Evolutionary conservation across 441 rosid genomes (phyloP).

Genomic region (Eutrema salsugineum): DNA sequence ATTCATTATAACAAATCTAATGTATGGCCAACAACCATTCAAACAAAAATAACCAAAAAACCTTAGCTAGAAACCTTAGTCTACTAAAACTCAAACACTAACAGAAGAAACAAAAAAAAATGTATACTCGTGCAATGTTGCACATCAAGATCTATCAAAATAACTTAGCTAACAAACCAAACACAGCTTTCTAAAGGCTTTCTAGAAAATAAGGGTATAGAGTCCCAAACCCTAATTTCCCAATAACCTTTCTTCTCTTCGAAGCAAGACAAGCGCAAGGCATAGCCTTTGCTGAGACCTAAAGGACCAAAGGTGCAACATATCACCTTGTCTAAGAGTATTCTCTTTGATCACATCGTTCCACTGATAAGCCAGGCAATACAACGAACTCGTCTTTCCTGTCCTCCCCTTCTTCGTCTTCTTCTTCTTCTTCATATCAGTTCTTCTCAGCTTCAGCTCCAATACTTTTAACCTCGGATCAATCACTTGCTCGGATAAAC

Average conservation of each 20-base stretch:
- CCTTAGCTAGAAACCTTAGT: not conserved
- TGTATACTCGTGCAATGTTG: no score
- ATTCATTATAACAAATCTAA: not conserved
- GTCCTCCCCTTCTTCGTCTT: not conserved
- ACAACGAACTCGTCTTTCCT: not conserved
- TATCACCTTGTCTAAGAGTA: not conserved
- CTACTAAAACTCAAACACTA: not conserved
- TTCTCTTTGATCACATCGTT: not conserved
- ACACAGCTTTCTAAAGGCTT: not conserved
- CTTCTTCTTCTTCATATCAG: not conserved
- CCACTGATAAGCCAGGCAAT: not conserved
- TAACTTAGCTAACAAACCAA: not conserved
- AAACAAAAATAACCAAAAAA: not conserved
- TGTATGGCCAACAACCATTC: not conserved
- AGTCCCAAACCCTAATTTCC: not conserved
- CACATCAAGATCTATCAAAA: not conserved
- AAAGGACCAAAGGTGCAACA: slow-evolving; percentile 12
- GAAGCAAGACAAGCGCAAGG: not conserved
- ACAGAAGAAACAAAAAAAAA: not conserved
- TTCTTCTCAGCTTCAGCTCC: slow-evolving; percentile 4
- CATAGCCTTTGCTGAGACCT: slow-evolving; percentile 8
- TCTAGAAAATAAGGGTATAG: not conserved
- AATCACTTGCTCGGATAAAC: slow-evolving; percentile 11
- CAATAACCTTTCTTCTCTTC: not conserved
- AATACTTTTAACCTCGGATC: not conserved